Evolutionary conservation across 768 basidiomycete genomes (phyloP).

Genomic region (Pulveroboletus ravenelii): DNA sequence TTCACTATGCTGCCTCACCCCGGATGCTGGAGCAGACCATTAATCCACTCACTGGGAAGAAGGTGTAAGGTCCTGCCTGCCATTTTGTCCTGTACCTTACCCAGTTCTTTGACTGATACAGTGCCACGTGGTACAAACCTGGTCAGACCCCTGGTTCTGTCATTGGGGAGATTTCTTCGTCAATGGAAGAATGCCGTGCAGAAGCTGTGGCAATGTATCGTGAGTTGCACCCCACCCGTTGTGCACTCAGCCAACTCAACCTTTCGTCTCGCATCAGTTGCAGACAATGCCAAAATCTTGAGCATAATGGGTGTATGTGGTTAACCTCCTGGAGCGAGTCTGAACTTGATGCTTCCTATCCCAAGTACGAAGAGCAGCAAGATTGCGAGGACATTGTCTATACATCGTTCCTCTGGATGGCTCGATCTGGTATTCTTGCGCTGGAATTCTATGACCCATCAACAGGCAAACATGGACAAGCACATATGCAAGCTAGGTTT

Average conservation of each 20-base stretch:
- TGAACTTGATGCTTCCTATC: too few species aligned
- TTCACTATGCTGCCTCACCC: neutral
- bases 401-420: constrained; percentile 81
- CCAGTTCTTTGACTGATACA: constrained; percentile 21
- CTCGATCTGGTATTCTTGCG: constrained; percentile 73
- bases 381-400: constrained; percentile 77
- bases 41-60: constrained; percentile 76
- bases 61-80: constrained; percentile 44
- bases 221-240: constrained; percentile 32
- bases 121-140: constrained; percentile 82
- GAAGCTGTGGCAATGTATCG: constrained; percentile 82
- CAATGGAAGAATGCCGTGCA: constrained; percentile 91
- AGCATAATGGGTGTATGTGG: constrained; percentile 69
- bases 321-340: neutral
- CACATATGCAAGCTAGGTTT: constrained; percentile 87
- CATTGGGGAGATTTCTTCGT: constrained; percentile 83
- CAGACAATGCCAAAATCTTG: constrained; percentile 70
- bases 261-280: constrained; percentile 44
- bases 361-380: constrained; percentile 60
- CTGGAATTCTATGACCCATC: constrained; percentile 81
- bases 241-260: neutral
- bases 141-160: constrained; percentile 82
- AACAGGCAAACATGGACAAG: constrained; percentile 81
- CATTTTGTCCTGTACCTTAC: neutral
- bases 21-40: constrained; percentile 48